phyloP scores from a whole-genome alignment of 768 basidiomycete species.

The Tulasnella calospora region DNA sequence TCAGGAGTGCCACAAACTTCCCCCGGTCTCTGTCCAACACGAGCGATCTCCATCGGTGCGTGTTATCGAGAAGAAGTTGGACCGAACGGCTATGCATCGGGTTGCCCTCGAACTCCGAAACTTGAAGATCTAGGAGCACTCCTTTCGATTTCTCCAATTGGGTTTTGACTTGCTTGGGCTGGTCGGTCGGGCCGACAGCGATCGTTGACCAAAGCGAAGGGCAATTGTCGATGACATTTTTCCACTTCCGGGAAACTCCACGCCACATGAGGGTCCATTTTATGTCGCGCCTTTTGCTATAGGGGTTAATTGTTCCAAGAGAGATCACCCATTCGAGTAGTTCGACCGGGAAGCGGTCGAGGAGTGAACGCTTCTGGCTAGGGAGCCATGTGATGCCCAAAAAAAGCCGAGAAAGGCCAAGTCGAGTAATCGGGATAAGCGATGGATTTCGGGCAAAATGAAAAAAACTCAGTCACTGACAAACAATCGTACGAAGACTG shows the following conservation, averaged over 20 bases:
- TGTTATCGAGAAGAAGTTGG: not conserved
- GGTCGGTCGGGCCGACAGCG: not conserved
- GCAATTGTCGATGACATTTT: not conserved
- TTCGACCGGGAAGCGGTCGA: not conserved
- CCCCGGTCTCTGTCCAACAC: not conserved
- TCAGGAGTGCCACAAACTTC: not conserved
- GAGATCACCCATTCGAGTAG: not conserved
- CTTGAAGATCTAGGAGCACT: not conserved
- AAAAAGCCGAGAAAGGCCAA: too few species aligned
- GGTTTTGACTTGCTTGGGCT: not conserved
- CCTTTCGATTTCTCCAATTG: not conserved
- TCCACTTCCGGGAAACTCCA: not conserved
- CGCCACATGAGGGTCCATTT: not conserved
- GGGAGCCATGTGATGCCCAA: not conserved
- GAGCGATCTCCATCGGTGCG: not conserved
- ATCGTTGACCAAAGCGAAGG: not conserved
- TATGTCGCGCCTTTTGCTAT: fast-evolving
- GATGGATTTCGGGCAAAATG: too few species aligned
- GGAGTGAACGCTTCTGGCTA: not conserved
- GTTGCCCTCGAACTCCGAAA: not conserved
- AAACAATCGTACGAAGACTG: too few species aligned
- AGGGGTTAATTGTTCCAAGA: not conserved
- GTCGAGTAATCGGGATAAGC: too few species aligned
- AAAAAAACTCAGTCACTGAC: too few species aligned
- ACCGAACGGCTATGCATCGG: not conserved